These are phyloP conservation scores for Colletotrichum tropicale DNA, from an alignment of 2,329 filamentous ascomycete species.

Conservation along the genomic window DNA sequence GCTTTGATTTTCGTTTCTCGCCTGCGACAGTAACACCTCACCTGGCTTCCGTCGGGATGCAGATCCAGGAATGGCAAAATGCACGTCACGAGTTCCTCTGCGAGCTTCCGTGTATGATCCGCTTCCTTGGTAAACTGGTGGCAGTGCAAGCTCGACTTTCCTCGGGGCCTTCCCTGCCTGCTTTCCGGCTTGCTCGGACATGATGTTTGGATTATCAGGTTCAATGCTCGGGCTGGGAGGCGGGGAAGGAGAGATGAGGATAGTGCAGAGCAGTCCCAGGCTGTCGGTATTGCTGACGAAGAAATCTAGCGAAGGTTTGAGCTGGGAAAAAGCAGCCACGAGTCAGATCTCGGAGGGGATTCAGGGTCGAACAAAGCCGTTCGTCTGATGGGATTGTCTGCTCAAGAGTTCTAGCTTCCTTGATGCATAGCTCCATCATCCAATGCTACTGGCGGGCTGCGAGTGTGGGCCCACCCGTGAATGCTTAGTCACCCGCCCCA, in stretches of 20 bases:
- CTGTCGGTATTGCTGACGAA: background rate
- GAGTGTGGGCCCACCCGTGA: background rate
- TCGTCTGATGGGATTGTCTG: background rate
- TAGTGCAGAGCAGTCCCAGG: background rate
- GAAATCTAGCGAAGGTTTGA: background rate
- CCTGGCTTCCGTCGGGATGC: conserved; percentile 15
- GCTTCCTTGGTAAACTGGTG: conserved; percentile 13
- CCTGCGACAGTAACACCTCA: background rate
- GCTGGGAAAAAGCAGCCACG: background rate
- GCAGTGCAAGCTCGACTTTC: conserved; percentile 3
- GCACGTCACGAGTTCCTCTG: conserved; percentile 7
- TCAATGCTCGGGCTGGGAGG: background rate
- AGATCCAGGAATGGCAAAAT: conserved; percentile 14
- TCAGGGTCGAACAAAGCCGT: background rate
- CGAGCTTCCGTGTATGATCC: conserved; percentile 20
- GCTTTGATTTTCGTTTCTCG: background rate
- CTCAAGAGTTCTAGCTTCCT: background rate
- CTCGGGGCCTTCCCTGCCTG: background rate
- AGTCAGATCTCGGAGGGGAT: background rate
- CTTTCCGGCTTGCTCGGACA: background rate
- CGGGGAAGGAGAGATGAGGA: background rate
- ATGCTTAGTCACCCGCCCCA: conserved; percentile 3
- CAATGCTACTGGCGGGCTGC: background rate
- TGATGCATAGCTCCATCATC: background rate
- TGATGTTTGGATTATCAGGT: background rate